phyloP scores from a whole-genome alignment of 371 early-diverging fungal genomes.

The Capillidium rhysosporum region DNA sequence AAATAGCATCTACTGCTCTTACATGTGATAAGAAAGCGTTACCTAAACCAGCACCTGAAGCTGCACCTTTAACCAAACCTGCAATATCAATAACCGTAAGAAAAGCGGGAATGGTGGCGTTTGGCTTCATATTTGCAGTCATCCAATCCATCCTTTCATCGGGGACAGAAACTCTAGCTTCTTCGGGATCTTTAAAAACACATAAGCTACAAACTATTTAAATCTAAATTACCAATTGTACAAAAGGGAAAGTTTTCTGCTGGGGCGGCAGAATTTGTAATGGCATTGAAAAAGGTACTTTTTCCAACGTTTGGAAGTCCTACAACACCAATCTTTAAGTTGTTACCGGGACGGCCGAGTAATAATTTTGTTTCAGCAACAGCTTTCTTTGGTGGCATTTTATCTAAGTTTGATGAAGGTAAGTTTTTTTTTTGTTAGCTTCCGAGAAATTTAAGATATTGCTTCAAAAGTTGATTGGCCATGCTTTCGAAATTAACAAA shows the following conservation, averaged over 20 bases:
- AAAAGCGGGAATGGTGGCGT: slow-evolving; percentile 33
- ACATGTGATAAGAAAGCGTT: slow-evolving; percentile 87
- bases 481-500: no score
- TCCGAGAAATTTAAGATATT: no score
- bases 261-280: slow-evolving; percentile 65
- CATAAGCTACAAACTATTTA: not conserved
- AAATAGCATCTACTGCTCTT: slow-evolving; percentile 81
- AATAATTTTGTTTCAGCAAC: slow-evolving; percentile 63
- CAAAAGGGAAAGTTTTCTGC: slow-evolving; percentile 62
- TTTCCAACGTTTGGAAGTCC: slow-evolving; percentile 96
- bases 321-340: slow-evolving; percentile 79
- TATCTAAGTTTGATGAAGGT: not conserved
- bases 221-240: slow-evolving; percentile 25
- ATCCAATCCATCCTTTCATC: slow-evolving; percentile 65
- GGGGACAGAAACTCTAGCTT: slow-evolving; percentile 60
- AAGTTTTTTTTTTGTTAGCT: not conserved
- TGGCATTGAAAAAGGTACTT: slow-evolving; percentile 71
- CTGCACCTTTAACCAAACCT: slow-evolving; percentile 80
- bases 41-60: slow-evolving; percentile 64
- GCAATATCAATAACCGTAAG: slow-evolving; percentile 88
- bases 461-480: not conserved
- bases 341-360: slow-evolving; percentile 80
- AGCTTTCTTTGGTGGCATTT: slow-evolving; percentile 58
- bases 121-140: slow-evolving; percentile 40
- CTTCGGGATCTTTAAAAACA: slow-evolving; percentile 42